phyloP scores from a whole-genome alignment of 352 stramenopile genomes.

The Globisporangium uncinulatum region DNA sequence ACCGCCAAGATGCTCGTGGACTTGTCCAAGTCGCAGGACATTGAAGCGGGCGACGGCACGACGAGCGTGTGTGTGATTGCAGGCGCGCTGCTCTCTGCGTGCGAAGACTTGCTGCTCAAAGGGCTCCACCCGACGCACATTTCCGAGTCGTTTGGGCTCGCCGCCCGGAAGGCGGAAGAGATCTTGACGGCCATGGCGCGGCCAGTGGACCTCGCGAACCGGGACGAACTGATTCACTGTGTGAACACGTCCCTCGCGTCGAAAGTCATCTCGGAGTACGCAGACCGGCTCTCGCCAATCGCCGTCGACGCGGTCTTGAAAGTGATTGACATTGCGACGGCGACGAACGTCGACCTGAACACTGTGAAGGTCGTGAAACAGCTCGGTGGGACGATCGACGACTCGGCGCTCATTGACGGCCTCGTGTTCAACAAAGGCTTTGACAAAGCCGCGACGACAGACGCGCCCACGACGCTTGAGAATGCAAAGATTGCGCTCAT shows the following conservation, averaged over 20 bases:
- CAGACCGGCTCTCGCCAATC: conserved; percentile 96
- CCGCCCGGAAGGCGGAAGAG: conserved; percentile 83
- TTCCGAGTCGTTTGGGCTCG: conserved; percentile 93
- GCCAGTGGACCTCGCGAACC: conserved; percentile 93
- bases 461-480: conserved; percentile 79
- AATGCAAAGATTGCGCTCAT: conserved; percentile 99
- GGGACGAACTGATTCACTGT: conserved; percentile 95
- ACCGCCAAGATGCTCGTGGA: conserved; percentile 99
- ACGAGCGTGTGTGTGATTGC: conserved; percentile 98
- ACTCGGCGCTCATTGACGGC: conserved; percentile 97
- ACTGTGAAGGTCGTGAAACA: conserved; percentile 98
- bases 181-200: conserved; percentile 89
- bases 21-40: conserved; percentile 98
- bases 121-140: conserved; percentile 99
- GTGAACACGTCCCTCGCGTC: conserved; percentile 98
- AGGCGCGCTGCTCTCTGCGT: conserved; percentile 96
- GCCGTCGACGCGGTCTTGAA: conserved; percentile 98
- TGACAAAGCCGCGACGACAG: conserved; percentile 63
- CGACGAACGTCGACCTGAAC: conserved; percentile 97
- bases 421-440: conserved; percentile 98
- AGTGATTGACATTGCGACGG: conserved; percentile 91
- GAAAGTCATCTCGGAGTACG: conserved; percentile 98
- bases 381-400: conserved; percentile 98
- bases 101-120: conserved; percentile 87
- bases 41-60: conserved; percentile 97